Conservation (phyloP, 208 protist genomes). For the Wallacemonas collosoma region DNA sequence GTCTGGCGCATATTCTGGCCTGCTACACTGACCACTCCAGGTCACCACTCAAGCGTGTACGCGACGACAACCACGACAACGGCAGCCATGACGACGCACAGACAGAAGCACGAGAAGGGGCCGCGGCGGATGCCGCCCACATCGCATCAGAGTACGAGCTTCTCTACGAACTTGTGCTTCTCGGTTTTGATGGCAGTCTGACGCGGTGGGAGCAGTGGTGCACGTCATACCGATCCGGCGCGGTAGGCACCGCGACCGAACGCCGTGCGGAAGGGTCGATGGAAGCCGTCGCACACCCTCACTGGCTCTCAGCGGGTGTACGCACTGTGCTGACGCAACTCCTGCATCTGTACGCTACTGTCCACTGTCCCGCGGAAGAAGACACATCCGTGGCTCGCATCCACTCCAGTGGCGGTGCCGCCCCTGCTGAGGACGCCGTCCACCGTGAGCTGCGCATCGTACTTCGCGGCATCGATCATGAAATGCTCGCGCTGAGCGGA, state of each 20-base stretch:
- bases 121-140: neutral
- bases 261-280: too few species aligned
- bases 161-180: constrained; percentile 8
- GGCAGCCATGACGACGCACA: too few species aligned
- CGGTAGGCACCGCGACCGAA: too few species aligned
- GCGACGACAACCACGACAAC: neutral
- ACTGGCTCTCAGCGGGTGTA: constrained; percentile 32
- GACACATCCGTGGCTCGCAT: neutral
- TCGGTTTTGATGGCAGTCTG: constrained; percentile 13
- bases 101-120: too few species aligned
- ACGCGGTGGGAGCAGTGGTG: constrained; percentile 5
- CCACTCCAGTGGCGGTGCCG: neutral
- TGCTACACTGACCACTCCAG: neutral
- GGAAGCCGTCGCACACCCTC: neutral
- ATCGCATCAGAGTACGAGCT: constrained; percentile 8
- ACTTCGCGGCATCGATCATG: constrained; percentile 31
- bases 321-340: constrained; percentile 4
- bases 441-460: constrained; percentile 16
- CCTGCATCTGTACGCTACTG: constrained; percentile 30
- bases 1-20: neutral
- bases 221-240: too few species aligned
- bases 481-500: constrained; percentile 30
- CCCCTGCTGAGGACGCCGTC: neutral
- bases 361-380: constrained; percentile 8
- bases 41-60: neutral